Evolutionary conservation across 441 rosid species (phyloP).

Genomic region (Omphalea diandra): DNA sequence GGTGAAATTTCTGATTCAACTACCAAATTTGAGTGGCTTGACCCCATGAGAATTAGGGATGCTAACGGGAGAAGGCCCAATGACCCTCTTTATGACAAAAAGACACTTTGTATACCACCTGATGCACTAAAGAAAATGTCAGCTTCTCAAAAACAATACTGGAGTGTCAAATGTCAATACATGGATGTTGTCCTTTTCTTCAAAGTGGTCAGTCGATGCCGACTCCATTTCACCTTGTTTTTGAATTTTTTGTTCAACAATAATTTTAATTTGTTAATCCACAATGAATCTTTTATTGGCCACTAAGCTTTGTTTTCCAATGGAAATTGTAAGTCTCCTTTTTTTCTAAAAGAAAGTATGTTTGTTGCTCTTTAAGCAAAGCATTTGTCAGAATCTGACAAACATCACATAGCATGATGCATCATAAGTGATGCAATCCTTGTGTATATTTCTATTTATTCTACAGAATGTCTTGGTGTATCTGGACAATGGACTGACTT

Average conservation of each 20-base stretch:
- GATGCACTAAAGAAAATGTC: constrained; percentile 81
- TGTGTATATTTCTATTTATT: neutral
- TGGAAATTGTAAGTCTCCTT: too few species aligned
- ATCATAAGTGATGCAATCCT: neutral
- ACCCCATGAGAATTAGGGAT: constrained; percentile 69
- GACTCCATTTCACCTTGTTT: neutral
- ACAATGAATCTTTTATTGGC: neutral
- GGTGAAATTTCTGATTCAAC: constrained; percentile 38
- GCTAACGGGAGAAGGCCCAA: constrained; percentile 73
- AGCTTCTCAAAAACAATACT: constrained; percentile 90
- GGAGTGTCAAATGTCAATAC: constrained; percentile 82
- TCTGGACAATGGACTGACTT: neutral
- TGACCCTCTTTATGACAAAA: constrained; percentile 78
- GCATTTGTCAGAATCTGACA: neutral
- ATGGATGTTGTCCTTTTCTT: constrained; percentile 93
- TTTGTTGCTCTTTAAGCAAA: neutral
- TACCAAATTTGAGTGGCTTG: constrained; percentile 94
- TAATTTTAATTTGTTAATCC: neutral
- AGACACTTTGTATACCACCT: constrained; percentile 73
- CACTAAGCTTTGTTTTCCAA: neutral
- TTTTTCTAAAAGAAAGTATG: neutral
- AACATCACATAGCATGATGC: neutral
- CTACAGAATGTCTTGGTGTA: neutral
- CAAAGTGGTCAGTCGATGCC: constrained; percentile 83
- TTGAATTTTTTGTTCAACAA: neutral